Base-by-base conservation (phyloP, 306 rosid species). In the Vigna radiata region DNA sequence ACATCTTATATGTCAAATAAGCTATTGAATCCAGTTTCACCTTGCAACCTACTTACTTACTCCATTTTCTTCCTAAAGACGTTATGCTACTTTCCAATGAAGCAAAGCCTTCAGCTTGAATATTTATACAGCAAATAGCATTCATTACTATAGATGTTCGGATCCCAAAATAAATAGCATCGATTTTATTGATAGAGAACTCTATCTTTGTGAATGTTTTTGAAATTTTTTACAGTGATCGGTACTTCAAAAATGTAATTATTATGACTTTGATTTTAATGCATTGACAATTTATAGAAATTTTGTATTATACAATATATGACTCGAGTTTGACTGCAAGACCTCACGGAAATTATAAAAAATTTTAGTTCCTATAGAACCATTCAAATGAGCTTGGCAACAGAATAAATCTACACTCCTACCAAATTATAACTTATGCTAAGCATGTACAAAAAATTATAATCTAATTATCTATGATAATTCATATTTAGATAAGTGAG, bases 1-100 rank as follows among this genome's bases (percentile, higher is more conserved):
- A 49, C 73, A 31, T 47, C 61, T 44, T 82, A 79, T 63, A 79
- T 71, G 27, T 60, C 78, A 52, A 68, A 72, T 82, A 76, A 75
- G 68, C 53, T 58, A 68, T 68, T 81, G 15, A 72, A 29, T 71
- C 53, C 44, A 19, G 10, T 53, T 75, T 73, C 41, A 68, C n/a
- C 43, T 44, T 80, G 66, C 75, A 76, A 44, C 68, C 53, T 29
- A 18, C 55, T 36, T 29, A 17, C 39, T 36, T 49, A 47, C 62
- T 29, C 36, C 18, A 3, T 61, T 60, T 64, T 39, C 47, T 55
- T 72, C 67, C 33, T 0, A 12, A 63, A 61, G 59, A 71, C 10
- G 8, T 65, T 46, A 47, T 54, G 75, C 63, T 19, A 15, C 52
- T 16, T 80, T 43, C 33, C 23, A 49, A 10, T 59, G 15, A 66